phyloP scores from a whole-genome alignment of 164 flowering plant genomes.

The Chimonanthus praecox region DNA sequence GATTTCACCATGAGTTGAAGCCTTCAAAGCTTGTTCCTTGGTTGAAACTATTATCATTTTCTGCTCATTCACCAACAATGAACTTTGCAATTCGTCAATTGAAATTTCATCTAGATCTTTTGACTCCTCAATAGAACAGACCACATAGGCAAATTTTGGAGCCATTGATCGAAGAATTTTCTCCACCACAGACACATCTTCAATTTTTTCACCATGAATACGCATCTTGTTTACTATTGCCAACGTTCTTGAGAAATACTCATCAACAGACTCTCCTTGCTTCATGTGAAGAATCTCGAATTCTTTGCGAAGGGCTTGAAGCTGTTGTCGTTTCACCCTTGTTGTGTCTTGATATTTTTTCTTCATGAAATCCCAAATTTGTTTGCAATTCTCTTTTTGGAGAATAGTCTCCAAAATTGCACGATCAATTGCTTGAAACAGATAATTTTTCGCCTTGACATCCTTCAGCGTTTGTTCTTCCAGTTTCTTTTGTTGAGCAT shows the following conservation, averaged over 20 bases:
- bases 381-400: too few relatives aligned
- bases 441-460: too few relatives aligned
- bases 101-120: conserved; percentile 10
- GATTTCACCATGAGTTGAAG: neutral
- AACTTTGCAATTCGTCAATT: neutral
- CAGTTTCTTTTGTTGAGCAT: too few relatives aligned
- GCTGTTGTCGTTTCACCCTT: conserved; percentile 5
- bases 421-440: too few relatives aligned
- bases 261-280: neutral
- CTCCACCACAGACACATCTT: conserved; percentile 6
- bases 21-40: conserved; percentile 2
- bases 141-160: conserved; percentile 10
- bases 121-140: conserved; percentile 10
- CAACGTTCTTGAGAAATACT: conserved; percentile 7
- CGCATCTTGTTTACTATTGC: conserved; percentile 11
- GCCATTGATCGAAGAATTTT: conserved; percentile 9
- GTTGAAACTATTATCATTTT: neutral
- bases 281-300: too few relatives aligned
- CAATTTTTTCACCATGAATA: conserved; percentile 4
- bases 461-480: too few relatives aligned
- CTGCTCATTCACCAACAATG: too few relatives aligned
- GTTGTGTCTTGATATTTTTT: conserved; percentile 6
- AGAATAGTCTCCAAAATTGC: too few relatives aligned
- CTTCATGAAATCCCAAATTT: neutral
- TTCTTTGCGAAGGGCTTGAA: conserved; percentile 3